A percentile compares a stretch with the other conserved stretches of the same genome.
phyloP scores from a whole-genome alignment of 2,329 filamentous ascomycete species.

The Sclerotinia sclerotiorum region DNA sequence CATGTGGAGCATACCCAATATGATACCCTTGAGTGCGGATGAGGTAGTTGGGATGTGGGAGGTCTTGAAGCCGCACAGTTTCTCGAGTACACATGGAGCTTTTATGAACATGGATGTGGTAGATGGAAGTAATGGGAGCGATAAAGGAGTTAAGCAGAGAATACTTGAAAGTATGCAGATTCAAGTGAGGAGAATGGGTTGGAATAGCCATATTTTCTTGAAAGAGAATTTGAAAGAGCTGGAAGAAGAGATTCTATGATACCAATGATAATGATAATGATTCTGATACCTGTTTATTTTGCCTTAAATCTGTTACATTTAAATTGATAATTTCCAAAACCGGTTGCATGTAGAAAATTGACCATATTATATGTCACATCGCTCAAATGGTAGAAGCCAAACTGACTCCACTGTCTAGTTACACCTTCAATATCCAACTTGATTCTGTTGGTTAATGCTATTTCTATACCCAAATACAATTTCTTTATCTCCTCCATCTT shows the following conservation, averaged over 20 bases:
- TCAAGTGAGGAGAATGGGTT: constrained; percentile 50
- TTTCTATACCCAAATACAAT: not conserved
- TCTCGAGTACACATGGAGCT: constrained; percentile 65
- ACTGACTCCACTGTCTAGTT: not conserved
- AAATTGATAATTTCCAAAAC: not conserved
- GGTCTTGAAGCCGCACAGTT: constrained; percentile 61
- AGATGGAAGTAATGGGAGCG: constrained; percentile 42
- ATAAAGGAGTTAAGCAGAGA: constrained; percentile 54
- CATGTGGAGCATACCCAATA: constrained; percentile 75
- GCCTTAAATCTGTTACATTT: not conserved
- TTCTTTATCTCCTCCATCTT: no score
- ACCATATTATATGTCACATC: not conserved
- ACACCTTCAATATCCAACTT: not conserved
- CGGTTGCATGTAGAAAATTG: not conserved
- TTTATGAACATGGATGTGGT: constrained; percentile 65
- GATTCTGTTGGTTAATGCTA: not conserved
- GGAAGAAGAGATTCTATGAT: constrained; percentile 16
- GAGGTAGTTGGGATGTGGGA: constrained; percentile 69
- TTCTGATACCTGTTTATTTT: not conserved
- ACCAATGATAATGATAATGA: constrained; percentile 17
- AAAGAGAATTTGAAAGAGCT: constrained; percentile 28
- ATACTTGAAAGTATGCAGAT: constrained; percentile 77
- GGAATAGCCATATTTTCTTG: constrained; percentile 34
- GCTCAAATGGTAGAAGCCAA: not conserved
- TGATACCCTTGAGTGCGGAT: constrained; percentile 66